A percentile compares a stretch with the other conserved stretches of the same genome.
Conservation (phyloP, 2,329 filamentous ascomycete species). For the Ascochyta clinopodiicola region DNA sequence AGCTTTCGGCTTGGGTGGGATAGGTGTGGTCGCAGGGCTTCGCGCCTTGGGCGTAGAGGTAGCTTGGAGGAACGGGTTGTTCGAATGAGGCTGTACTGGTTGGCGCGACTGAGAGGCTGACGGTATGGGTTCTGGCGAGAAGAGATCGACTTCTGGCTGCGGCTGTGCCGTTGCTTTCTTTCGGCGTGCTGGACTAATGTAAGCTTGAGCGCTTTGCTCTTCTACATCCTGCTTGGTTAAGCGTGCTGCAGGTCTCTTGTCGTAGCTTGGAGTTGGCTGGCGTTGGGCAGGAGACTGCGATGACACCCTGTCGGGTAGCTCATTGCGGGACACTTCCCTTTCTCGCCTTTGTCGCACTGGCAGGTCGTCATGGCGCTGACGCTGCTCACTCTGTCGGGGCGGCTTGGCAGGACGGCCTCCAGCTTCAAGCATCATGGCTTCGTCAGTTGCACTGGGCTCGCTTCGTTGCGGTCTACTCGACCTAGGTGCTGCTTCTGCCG, state of each 20-base stretch:
- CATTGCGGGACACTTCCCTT: constrained; percentile 32
- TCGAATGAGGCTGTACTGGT: constrained; percentile 46
- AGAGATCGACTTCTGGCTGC: constrained; percentile 61
- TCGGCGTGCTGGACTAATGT: constrained; percentile 84
- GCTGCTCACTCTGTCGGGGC: constrained; percentile 34
- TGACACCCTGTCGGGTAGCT: constrained; percentile 45
- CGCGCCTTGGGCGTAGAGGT: constrained; percentile 33
- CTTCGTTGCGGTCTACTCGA: constrained; percentile 29
- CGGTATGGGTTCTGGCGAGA: constrained; percentile 51
- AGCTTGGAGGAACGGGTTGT: constrained; percentile 49
- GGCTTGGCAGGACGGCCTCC: constrained; percentile 62
- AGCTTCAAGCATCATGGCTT: constrained; percentile 79
- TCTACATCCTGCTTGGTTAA: constrained; percentile 77
- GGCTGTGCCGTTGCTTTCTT: constrained; percentile 68
- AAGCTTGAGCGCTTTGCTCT: constrained; percentile 80
- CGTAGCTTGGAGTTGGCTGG: constrained; percentile 34
- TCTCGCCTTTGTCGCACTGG: constrained; percentile 35
- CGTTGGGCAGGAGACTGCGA: constrained; percentile 51
- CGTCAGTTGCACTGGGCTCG: constrained; percentile 52
- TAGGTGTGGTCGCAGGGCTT: constrained; percentile 49
- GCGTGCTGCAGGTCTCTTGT: constrained; percentile 60
- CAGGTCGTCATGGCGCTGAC: constrained; percentile 31
- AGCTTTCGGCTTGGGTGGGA: constrained; percentile 55
- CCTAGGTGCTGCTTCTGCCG: constrained; percentile 33
- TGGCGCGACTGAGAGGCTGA: constrained; percentile 36